These are phyloP conservation scores for Blastocystis sp. DNA, from an alignment of 352 stramenopile species.

Conservation along the genomic window DNA sequence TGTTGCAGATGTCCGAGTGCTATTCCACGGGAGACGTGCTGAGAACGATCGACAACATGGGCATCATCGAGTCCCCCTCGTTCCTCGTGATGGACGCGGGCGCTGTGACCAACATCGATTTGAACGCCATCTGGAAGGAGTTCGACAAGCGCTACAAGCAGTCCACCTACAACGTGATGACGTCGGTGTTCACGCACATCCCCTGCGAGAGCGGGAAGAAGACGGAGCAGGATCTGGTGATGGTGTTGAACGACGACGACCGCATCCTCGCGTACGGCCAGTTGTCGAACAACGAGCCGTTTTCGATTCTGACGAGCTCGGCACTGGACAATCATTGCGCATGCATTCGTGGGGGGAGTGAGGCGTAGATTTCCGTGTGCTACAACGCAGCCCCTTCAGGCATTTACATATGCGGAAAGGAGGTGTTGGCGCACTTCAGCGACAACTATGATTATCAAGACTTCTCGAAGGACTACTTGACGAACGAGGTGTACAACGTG, in stretches of 20 bases:
- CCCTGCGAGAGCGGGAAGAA: slow-evolving; percentile 18
- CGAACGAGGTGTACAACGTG: slow-evolving; percentile 66
- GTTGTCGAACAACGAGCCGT: not conserved
- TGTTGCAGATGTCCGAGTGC: slow-evolving; percentile 9
- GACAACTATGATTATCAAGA: slow-evolving; percentile 73
- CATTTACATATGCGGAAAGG: slow-evolving; percentile 42
- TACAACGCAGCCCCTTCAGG: slow-evolving; percentile 42
- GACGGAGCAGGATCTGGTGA: slow-evolving; percentile 9
- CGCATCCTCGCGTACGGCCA: slow-evolving; percentile 46
- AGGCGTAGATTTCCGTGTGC: slow-evolving; percentile 18
- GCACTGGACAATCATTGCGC: slow-evolving; percentile 16
- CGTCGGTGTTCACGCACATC: slow-evolving; percentile 60
- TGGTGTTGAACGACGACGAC: slow-evolving; percentile 26
- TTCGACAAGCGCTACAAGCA: slow-evolving; percentile 5
- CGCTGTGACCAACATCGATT: slow-evolving; percentile 45
- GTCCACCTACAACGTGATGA: slow-evolving; percentile 57
- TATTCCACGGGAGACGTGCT: slow-evolving; percentile 59
- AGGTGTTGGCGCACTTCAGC: slow-evolving; percentile 64
- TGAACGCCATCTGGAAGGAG: slow-evolving; percentile 21
- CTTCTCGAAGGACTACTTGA: slow-evolving; percentile 41
- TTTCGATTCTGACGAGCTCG: slow-evolving; percentile 42
- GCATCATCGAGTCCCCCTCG: not conserved
- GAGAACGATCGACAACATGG: slow-evolving; percentile 15
- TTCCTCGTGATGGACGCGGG: slow-evolving; percentile 60
- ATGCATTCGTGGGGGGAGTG: not conserved